These are phyloP conservation scores for Plasmodium gaboni DNA, from an alignment of 169 alveolate species.

Conservation along the genomic window DNA sequence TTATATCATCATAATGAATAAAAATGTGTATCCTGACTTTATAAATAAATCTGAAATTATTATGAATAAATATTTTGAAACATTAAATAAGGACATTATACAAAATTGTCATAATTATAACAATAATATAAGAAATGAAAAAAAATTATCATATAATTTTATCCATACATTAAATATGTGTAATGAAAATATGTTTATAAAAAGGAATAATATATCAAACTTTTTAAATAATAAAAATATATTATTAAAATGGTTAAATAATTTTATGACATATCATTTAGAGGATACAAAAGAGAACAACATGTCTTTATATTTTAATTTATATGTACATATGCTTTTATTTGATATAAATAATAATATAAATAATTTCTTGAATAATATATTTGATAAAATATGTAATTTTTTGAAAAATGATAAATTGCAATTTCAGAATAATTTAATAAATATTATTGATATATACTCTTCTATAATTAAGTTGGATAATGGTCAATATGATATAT, in stretches of 20 bases:
- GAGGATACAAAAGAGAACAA: background rate
- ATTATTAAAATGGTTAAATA: conserved; percentile 23
- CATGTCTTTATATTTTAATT: conserved; percentile 1
- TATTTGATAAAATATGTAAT: conserved; percentile 18
- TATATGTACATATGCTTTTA: conserved; percentile 74
- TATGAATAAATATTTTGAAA: conserved; percentile 9
- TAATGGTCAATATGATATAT: conserved; percentile 23
- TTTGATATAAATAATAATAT: conserved; percentile 55
- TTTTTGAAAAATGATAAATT: conserved; percentile 11
- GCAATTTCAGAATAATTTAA: conserved; percentile 11
- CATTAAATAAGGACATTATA: conserved; percentile 1
- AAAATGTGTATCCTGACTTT: background rate
- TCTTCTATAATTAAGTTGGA: conserved; percentile 54
- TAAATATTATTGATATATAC: conserved; percentile 55
- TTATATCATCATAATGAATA: conserved; percentile 17
- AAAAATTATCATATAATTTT: conserved; percentile 5
- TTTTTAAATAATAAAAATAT: conserved; percentile 47
- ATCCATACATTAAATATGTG: conserved; percentile 57
- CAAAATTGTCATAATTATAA: background rate
- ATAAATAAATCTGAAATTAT: conserved; percentile 10
- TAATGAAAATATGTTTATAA: conserved; percentile 50
- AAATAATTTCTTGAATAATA: conserved; percentile 22
- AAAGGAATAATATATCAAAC: conserved; percentile 10
- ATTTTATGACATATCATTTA: background rate
- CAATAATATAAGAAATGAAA: background rate